Conservation (phyloP, 2,329 filamentous ascomycete species). For the Anthostomella pinea region DNA sequence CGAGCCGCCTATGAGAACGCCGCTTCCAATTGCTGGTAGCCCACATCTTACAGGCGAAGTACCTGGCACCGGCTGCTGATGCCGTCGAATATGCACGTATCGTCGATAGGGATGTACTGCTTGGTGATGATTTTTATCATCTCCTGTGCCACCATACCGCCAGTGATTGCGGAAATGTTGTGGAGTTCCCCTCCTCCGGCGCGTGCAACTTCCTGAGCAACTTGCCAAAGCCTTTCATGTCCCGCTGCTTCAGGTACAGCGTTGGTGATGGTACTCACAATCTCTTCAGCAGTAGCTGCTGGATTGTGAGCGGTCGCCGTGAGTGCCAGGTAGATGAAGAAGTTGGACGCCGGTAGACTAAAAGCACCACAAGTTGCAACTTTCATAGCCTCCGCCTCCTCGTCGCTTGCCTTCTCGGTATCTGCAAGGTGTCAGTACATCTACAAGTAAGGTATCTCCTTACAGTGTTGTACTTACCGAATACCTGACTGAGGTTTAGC, state of each 20-base stretch:
- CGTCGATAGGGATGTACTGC: conserved; percentile 70
- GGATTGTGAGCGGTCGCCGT: conserved; percentile 48
- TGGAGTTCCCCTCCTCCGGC: conserved; percentile 84
- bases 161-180: conserved; percentile 83
- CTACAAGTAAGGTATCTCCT: conserved; percentile 6
- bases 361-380: conserved; percentile 30
- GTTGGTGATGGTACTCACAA: conserved; percentile 46
- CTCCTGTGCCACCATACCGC: conserved; percentile 95
- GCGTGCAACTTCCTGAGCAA: conserved; percentile 67
- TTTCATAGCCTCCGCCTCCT: conserved; percentile 45
- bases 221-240: conserved; percentile 50
- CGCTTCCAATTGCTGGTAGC: conserved; percentile 18
- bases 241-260: conserved; percentile 45
- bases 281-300: conserved; percentile 48
- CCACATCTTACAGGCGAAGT: conserved; percentile 46
- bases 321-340: conserved; percentile 69
- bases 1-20: conserved; percentile 23
- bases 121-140: conserved; percentile 84
- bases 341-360: conserved; percentile 53
- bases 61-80: conserved; percentile 61
- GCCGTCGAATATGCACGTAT: conserved; percentile 69
- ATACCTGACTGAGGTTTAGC: conserved; percentile 49
- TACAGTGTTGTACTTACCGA: conserved; percentile 44
- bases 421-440: conserved; percentile 42
- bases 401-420: conserved; percentile 53